Evolutionary conservation across 169 alveolate species (phyloP).

Genomic region (Amoebophrya sp.): DNA sequence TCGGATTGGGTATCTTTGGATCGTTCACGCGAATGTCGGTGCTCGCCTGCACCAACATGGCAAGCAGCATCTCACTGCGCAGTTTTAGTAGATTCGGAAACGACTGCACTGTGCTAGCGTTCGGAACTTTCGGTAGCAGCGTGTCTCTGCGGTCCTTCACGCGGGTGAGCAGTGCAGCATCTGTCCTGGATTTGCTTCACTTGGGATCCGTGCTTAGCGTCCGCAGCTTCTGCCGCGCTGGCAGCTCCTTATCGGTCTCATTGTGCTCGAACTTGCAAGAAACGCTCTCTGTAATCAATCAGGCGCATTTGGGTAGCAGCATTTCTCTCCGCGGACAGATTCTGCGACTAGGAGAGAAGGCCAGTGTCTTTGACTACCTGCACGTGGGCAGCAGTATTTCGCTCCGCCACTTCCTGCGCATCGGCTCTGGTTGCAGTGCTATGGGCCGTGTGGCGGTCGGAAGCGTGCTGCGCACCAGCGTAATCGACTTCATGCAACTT

Average conservation of each 20-base stretch:
- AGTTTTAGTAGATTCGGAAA: neutral
- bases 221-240: neutral
- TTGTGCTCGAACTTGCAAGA: neutral
- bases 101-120: neutral
- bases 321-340: neutral
- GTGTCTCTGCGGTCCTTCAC: neutral
- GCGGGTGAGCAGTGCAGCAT: neutral
- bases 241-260: neutral
- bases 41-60: neutral
- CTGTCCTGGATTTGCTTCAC: conserved; percentile 4
- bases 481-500: conserved; percentile 26
- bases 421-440: neutral
- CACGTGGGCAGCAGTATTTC: neutral
- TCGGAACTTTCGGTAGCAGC: neutral
- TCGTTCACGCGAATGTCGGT: neutral
- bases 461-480: neutral
- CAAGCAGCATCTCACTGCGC: conserved; percentile 22
- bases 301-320: neutral
- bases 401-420: neutral
- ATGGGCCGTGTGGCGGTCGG: neutral
- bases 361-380: neutral
- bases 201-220: neutral
- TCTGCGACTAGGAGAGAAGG: neutral
- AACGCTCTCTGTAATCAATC: neutral
- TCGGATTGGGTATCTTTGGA: neutral